Evolutionary conservation across 345 rosid genomes (phyloP).

Genomic region (Gossypium raimondii): DNA sequence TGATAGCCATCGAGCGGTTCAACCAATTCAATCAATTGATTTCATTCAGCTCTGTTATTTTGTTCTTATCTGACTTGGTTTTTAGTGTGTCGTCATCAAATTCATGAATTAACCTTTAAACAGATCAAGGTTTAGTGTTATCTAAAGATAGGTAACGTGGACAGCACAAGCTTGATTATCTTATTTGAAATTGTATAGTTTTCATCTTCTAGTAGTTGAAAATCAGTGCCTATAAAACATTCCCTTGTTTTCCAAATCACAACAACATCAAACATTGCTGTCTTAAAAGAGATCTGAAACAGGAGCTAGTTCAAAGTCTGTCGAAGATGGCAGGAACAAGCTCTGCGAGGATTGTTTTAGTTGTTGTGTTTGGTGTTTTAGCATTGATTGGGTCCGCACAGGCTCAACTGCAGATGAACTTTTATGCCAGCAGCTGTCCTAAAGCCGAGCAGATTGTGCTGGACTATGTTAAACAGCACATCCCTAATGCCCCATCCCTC

Average conservation of each 20-base stretch:
- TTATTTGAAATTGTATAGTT: neutral
- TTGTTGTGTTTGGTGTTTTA: neutral
- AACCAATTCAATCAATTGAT: neutral
- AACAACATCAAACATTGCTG: slow-evolving; percentile 1
- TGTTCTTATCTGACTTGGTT: neutral
- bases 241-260: neutral
- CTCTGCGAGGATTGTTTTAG: neutral
- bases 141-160: neutral
- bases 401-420: neutral
- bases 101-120: neutral
- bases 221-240: neutral
- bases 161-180: neutral
- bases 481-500: neutral
- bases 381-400: neutral
- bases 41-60: neutral
- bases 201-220: neutral
- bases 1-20: neutral
- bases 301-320: neutral
- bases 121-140: neutral
- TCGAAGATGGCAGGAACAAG: neutral
- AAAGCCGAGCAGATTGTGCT: neutral
- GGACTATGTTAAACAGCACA: neutral
- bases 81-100: neutral
- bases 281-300: neutral
- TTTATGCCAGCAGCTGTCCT: neutral